These are phyloP conservation scores for Ilex asprella DNA, from an alignment of 257 asterid species.

Conservation along the genomic window DNA sequence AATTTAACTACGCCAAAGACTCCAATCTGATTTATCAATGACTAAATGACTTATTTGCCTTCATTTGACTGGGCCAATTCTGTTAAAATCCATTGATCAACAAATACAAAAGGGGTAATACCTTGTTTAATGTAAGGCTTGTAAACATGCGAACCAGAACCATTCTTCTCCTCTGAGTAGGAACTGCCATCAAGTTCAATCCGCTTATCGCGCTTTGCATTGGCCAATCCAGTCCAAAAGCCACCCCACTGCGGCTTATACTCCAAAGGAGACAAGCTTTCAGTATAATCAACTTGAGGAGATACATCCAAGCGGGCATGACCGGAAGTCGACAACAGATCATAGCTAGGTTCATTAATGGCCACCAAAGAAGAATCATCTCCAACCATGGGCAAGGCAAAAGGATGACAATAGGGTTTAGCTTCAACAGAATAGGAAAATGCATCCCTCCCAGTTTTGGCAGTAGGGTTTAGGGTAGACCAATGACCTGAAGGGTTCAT, in stretches of 20 bases:
- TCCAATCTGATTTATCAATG: not conserved
- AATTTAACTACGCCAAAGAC: too few species aligned
- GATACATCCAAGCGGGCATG: slow-evolving; percentile 15
- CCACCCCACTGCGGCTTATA: slow-evolving; percentile 44
- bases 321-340: slow-evolving; percentile 34
- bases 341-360: slow-evolving; percentile 32
- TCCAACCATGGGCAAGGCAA: slow-evolving; percentile 35
- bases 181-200: slow-evolving; percentile 32
- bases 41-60: too few species aligned
- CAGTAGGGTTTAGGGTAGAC: slow-evolving; percentile 30
- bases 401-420: slow-evolving; percentile 39
- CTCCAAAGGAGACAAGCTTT: slow-evolving; percentile 50
- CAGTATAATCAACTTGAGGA: slow-evolving; percentile 51
- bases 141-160: slow-evolving; percentile 30
- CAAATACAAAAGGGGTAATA: slow-evolving; percentile 15
- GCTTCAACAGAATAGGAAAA: slow-evolving; percentile 38
- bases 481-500: slow-evolving; percentile 30
- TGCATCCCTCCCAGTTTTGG: slow-evolving; percentile 17
- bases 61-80: not conserved
- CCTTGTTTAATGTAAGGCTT: slow-evolving; percentile 43
- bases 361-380: slow-evolving; percentile 24
- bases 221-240: slow-evolving; percentile 36
- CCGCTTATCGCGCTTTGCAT: slow-evolving; percentile 37
- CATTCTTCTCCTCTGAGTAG: slow-evolving; percentile 24
- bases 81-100: not conserved